phyloP scores from a whole-genome alignment of 768 basidiomycete species.

The Albatrellus ellisii region DNA sequence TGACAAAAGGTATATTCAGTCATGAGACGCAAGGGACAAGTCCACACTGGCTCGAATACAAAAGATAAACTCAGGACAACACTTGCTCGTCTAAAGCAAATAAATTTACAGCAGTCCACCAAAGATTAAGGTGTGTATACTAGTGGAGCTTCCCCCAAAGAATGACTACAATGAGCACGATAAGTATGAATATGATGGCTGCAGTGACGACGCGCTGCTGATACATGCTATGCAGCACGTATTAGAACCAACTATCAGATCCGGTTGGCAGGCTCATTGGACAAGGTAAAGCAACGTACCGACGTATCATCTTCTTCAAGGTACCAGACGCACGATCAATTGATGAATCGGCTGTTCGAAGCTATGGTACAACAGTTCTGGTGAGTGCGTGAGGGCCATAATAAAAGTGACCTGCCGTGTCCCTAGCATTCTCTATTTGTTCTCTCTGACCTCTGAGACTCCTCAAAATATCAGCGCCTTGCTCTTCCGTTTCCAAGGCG shows the following conservation, averaged over 20 bases:
- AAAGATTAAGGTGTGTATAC: not conserved
- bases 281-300: slow-evolving; percentile 38
- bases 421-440: slow-evolving; percentile 86
- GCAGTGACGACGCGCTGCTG: slow-evolving; percentile 86
- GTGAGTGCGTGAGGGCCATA: not conserved
- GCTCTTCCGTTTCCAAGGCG: slow-evolving; percentile 91
- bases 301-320: slow-evolving; percentile 88
- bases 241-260: slow-evolving; percentile 17
- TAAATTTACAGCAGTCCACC: no score
- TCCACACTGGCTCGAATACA: no score
- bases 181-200: slow-evolving; percentile 74
- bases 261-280: slow-evolving; percentile 8
- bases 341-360: slow-evolving; percentile 73
- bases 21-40: no score
- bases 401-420: slow-evolving; percentile 45
- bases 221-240: slow-evolving; percentile 81
- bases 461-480: slow-evolving; percentile 84
- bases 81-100: no score
- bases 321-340: slow-evolving; percentile 90
- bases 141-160: slow-evolving; percentile 56
- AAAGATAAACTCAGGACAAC: no score
- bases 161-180: slow-evolving; percentile 72
- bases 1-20: no score
- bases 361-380: slow-evolving; percentile 27
- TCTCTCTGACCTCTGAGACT: slow-evolving; percentile 82